Evolutionary conservation across 108 stramenopile genomes (phyloP), one percentile per base, ranked within the genome.

Genomic region (Cyclotella distinguenda): DNA sequence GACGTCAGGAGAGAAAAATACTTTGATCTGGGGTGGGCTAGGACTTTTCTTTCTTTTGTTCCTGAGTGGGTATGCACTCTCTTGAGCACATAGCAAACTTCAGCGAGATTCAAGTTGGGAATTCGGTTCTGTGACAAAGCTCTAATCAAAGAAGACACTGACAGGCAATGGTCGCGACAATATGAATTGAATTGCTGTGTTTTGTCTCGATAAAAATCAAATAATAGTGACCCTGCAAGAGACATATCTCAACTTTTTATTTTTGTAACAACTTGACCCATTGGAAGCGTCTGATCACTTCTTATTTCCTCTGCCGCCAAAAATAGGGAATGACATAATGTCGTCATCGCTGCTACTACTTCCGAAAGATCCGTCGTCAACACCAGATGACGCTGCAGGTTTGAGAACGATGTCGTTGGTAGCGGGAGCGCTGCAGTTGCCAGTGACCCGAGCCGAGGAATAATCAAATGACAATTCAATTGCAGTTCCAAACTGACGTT

Each of bases 11-110:
- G 83, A 97, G 72, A 95, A 95, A 77, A 95, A 90, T 67, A 38
- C 75, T 8, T 71, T 93, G 43, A 92, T 97, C 45, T 97, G 95
- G 64, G 96, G 96, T 3, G 86, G 93, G 23, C 82, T 97, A 18
- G 91, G 50, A 13, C 58, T 59, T 7, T 95, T 95, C 73, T 94
- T 97, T 69, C 28, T 86, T 16, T 71, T 95, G 11, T 95, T 97
- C 82, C 62, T 92, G 32, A 59, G 81, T 32, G 91, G 91, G 11
- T 92, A 92, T 50, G 91, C 84, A 4, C 63, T 90, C 19, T 81
- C 79, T 31, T 89, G 78, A 82, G 36, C 5, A 4, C 3, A 43
- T 32, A 2, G 33, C 4, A 39, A 27, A n/a, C n/a, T n/a, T n/a
- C n/a, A n/a, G n/a, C n/a, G n/a, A n/a, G n/a, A n/a, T n/a, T n/a